Evolutionary conservation across 1,284 basidiomycete genomes (phyloP), one percentile per base, ranked within the genome.

Genomic region (Xerocomus nothofagi): DNA sequence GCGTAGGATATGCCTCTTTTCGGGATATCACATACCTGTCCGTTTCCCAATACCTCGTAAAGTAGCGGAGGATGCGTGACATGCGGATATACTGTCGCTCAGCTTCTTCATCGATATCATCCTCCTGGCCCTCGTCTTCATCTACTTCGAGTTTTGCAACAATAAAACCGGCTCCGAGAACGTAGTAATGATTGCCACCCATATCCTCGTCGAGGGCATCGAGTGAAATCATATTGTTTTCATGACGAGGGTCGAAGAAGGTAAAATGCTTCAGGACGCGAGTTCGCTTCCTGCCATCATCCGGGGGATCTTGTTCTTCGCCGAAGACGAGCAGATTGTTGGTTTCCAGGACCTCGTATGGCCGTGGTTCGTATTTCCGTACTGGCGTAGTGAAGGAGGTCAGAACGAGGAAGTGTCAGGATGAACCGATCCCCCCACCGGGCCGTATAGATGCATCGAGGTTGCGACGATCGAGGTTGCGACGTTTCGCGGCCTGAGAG

Each of bases 111-210:
- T 68, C 65, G 6, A 66, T 44, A 14, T 60, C 72, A 41, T 73
- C 73, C 8, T 78, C 77, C 30, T 74, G 71, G 1, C 67, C 78
- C 33, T 63, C 73, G 46, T 71, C 74, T 49, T 78, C 77, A 17
- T 76, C 74, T 20, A 69, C 58, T 18, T 68, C 63, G 34, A 66
- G 68, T 6, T 59, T 57, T 0, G 74, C 61, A 6, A 56, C 42
- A 14, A 71, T 69, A 10, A 61, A 50, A 7, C 78, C 77, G 0
- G 69, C 69, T 2, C 68, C 76, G 38, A 68, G 61, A 27, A 72
- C 58, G 6, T 47, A 46, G 6, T 47, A 46, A 20, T 57, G 57
- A 7, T 47, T 36, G 1, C 24, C 44, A 23, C 45, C 33, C 12
- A 47, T 41, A 7, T 60, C 63, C 8, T 60, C 57, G 14, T 66